phyloP scores from a whole-genome alignment of 106 monocot species.

The Posidonia australis region DNA sequence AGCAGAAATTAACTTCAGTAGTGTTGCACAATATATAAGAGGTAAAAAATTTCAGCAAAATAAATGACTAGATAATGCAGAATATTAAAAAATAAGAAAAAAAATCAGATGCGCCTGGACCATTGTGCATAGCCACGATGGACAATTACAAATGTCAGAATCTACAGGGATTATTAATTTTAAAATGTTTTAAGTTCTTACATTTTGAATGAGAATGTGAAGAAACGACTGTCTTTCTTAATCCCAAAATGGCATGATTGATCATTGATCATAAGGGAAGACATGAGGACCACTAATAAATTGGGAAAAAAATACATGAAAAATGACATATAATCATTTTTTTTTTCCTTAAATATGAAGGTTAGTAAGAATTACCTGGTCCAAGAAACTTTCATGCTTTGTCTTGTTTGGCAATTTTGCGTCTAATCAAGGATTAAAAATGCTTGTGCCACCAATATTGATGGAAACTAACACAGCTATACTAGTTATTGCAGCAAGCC shows the following conservation, averaged over 20 bases:
- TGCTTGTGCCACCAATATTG: conserved; percentile 53
- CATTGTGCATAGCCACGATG: no score
- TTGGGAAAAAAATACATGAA: neutral
- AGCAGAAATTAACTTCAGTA: no score
- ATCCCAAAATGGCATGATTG: neutral
- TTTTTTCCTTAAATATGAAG: neutral
- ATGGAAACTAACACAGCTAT: conserved; percentile 59
- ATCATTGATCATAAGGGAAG: neutral
- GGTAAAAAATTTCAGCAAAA: no score
- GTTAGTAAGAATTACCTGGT: neutral
- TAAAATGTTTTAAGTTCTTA: no score
- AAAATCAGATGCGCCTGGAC: no score
- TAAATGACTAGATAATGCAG: no score
- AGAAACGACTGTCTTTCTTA: neutral
- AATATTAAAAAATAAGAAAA: no score
- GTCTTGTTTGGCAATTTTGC: neutral
- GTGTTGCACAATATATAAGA: no score
- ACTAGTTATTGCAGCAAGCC: conserved; percentile 72
- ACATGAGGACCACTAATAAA: neutral
- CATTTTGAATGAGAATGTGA: neutral
- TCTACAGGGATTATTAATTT: no score
- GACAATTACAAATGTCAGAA: no score
- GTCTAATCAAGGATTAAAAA: conserved; percentile 64
- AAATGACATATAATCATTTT: neutral
- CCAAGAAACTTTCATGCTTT: neutral